A percentile compares a stretch with the other conserved stretches of the same genome.
Evolutionary conservation across 2,329 filamentous ascomycete genomes (phyloP).

Genomic region (Penicillium sp.): DNA sequence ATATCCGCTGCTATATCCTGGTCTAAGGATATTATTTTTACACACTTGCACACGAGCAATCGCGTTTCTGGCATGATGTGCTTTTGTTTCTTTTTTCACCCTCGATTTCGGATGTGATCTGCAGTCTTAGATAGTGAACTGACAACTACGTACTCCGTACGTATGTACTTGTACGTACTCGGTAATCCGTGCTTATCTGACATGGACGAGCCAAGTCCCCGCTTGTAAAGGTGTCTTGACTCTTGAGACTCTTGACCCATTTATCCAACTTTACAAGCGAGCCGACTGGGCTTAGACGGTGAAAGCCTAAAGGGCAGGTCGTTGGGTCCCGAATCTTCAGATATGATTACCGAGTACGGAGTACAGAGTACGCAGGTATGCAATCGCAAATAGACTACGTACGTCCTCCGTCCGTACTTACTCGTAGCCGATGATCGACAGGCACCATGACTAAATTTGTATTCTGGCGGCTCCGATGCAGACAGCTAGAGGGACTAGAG

Average conservation of each 20-base stretch:
- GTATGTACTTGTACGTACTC: background rate
- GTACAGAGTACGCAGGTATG: too few species aligned
- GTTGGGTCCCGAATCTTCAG: background rate
- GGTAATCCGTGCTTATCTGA: background rate
- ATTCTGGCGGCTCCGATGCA: background rate
- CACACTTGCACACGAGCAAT: conserved; percentile 1
- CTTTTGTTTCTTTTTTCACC: background rate
- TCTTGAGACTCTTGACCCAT: too few species aligned
- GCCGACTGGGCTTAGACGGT: background rate
- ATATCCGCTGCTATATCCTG: background rate
- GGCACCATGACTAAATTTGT: background rate
- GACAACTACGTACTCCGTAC: background rate
- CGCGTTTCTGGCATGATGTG: background rate
- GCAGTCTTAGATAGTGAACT: background rate
- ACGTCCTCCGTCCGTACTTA: background rate
- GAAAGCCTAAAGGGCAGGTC: background rate
- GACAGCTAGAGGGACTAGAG: background rate
- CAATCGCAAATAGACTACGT: background rate
- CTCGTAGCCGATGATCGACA: background rate
- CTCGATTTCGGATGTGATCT: background rate
- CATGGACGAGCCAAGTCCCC: background rate
- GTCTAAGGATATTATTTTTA: background rate
- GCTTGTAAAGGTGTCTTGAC: background rate
- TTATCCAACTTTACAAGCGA: background rate
- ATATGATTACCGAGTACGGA: background rate